Base-by-base conservation (phyloP, 306 rosid species). In the Malus sylvestris region DNA sequence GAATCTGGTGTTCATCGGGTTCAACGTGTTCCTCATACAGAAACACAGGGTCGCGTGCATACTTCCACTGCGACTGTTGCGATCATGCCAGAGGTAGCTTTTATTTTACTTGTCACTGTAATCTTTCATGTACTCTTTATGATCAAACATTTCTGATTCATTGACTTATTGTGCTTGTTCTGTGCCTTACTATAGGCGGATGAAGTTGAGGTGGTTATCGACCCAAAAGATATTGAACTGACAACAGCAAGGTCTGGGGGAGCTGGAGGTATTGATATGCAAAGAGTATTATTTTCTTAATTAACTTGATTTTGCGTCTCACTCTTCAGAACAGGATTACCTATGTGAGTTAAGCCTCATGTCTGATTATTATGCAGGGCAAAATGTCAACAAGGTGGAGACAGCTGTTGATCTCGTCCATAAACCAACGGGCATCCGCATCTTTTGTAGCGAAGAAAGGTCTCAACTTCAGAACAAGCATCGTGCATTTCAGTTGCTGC, bases 61-160 rank as follows among this genome's bases (percentile, higher is more conserved):
- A 95, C 99, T 69, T 95, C 99, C 71, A 95, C 99, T 71, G 99
- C 99, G 16, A 95, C 99, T 25, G 97, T 95, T 76, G 99, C 99
- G 62, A 95, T 95, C 82, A 95, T 95, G 99, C 99, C 99, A 33
- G 97, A 92, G 99, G 99, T 95, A 87, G 81, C 73, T 79, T 73
- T 33, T 64, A 66, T 72, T 76, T 55, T 70, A 66, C 49, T 38
- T 66, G 27, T 35, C 29, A 66, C 51, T 19, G 13, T 73, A 38
- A 58, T 72, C 53, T 70, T 67, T 51, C 76, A 19, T 68, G 71
- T 62, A 55, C 71, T 60, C 35, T 71, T 42, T 49, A 57, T 44
- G 75, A 71, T 40, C 62, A 55, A n/a, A 23, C 35, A 27, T 44
- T 68, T 79, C 23, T 58, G 15, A 32, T 69, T 74, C 58, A 61